Percentiles rank a stretch among this genome's conserved stretches.
These are phyloP conservation scores for Nigrograna mackinnonii DNA, from an alignment of 2,329 filamentous ascomycete species.

Conservation along the genomic window DNA sequence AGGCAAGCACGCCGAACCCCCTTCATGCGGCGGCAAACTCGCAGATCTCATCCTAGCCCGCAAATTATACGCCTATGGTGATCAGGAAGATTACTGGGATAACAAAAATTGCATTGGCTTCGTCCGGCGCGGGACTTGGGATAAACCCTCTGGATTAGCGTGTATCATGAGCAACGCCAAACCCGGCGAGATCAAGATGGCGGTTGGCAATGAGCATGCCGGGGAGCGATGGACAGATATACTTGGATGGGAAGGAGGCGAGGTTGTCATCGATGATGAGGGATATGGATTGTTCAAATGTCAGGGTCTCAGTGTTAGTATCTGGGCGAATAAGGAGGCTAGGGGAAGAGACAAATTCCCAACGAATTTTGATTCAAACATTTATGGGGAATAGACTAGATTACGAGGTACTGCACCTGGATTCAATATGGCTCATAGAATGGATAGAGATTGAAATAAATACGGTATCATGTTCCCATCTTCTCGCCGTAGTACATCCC, in stretches of 20 bases:
- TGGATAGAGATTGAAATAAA: no score
- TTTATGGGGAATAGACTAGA: slow-evolving; percentile 27
- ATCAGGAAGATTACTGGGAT: slow-evolving; percentile 67
- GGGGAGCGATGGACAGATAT: slow-evolving; percentile 69
- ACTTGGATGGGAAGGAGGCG: slow-evolving; percentile 56
- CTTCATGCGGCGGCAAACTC: slow-evolving; percentile 57
- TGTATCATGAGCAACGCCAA: slow-evolving; percentile 56
- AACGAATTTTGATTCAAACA: slow-evolving; percentile 37
- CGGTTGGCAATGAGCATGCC: slow-evolving; percentile 60
- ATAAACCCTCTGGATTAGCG: slow-evolving; percentile 50
- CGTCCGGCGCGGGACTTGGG: slow-evolving; percentile 57
- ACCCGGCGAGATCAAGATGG: slow-evolving; percentile 60
- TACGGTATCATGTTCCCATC: no score
- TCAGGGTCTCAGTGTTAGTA: slow-evolving; percentile 55
- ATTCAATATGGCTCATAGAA: no score
- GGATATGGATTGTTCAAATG: slow-evolving; percentile 63
- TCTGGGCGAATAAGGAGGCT: slow-evolving; percentile 64
- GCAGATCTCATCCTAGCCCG: slow-evolving; percentile 64
- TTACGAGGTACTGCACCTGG: neutral
- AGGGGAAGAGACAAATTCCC: slow-evolving; percentile 47
- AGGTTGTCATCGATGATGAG: slow-evolving; percentile 61
- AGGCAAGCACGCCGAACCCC: slow-evolving; percentile 56
- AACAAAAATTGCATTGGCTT: slow-evolving; percentile 64
- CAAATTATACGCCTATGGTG: slow-evolving; percentile 68
- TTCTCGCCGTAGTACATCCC: no score